Evolutionary conservation across 2,329 filamentous ascomycete species (phyloP), one percentile per base, ranked within the genome.

Genomic region (Penicillium freii): DNA sequence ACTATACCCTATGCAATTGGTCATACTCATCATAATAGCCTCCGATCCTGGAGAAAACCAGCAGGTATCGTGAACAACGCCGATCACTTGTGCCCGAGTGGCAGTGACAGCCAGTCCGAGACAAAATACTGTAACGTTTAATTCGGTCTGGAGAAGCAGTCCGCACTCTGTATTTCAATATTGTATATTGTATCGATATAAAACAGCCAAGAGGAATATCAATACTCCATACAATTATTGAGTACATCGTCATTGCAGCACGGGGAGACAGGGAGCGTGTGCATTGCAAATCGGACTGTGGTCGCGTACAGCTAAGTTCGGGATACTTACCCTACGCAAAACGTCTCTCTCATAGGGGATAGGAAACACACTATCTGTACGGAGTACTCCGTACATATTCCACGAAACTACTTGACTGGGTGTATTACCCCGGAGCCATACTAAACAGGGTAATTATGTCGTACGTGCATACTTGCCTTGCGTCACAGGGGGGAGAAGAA

Each of bases 61-160:
- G 17, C 34, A 15, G 15, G 44, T 9, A 56, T 42, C 27, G 27
- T 34, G 40, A 47, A 53, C 19, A 42, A 11, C 25, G 54, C 47
- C 33, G 47, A 51, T 54, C 39, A 38, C 5, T n/a, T 2, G 39
- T 45, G 47, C 33, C 40, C 54, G 33, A 47, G 48, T 42, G 49
- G 42, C 54, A 56, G 54, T 53, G 43, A 42, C 42, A 52, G 27
- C n/a, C 29, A 53, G 43, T 10, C 49, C 23, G 21, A 53, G 21
- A 39, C 34, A 11, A 17, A 56, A 56, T 53, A 34, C 54, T 17
- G 39, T 51, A 29, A 38, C 33, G 42, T 53, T 46, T 21, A 25
- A 36, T n/a, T 17, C 15, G 19, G 25, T 27, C 25, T 34, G 19
- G 19, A 17, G 10, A 27, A n/a, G 13, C 4, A 31, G 43, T 10